Percentiles rank a stretch among this genome's conserved stretches.
Evolutionary conservation across 257 asterid genomes (phyloP).

Genomic region (Ligustrum vulgare): DNA sequence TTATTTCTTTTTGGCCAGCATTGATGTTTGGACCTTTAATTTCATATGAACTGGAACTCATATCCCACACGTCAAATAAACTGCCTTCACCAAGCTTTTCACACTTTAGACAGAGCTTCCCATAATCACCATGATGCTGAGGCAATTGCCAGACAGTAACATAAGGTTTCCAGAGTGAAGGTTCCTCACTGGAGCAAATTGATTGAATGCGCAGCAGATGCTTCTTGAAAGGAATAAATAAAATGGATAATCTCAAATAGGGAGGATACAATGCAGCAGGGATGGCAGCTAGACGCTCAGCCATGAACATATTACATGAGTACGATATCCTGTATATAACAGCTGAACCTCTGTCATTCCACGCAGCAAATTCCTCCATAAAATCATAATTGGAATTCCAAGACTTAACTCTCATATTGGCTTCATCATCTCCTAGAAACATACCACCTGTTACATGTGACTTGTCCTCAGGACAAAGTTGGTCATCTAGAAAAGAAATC

Average conservation of each 20-base stretch:
- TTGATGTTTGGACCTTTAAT: conserved; percentile 31
- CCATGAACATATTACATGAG: conserved; percentile 44
- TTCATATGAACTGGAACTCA: conserved; percentile 32
- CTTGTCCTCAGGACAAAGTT: conserved; percentile 54
- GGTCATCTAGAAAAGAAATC: conserved; percentile 57
- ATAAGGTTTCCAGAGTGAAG: conserved; percentile 72
- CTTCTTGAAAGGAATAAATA: conserved; percentile 50
- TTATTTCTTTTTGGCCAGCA: conserved; percentile 22
- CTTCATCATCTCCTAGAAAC: conserved; percentile 50
- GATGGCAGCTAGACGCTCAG: conserved; percentile 48
- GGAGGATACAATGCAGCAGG: conserved; percentile 51
- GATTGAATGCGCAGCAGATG: conserved; percentile 69
- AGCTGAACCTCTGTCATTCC: conserved; percentile 77
- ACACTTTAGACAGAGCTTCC: conserved; percentile 40
- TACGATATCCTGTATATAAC: conserved; percentile 64
- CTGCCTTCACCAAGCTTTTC: conserved; percentile 51
- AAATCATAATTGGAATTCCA: conserved; percentile 37
- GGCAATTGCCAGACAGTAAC: conserved; percentile 70
- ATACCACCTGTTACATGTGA: conserved; percentile 59
- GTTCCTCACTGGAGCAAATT: conserved; percentile 51
- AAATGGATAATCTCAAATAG: conserved; percentile 42
- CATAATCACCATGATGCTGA: conserved; percentile 39
- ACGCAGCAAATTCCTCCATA: conserved; percentile 57
- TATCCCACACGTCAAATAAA: conserved; percentile 53
- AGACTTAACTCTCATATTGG: conserved; percentile 18